These are phyloP conservation scores for Tolypocladium nubicola DNA, from an alignment of 2,329 filamentous ascomycete species.

Conservation along the genomic window DNA sequence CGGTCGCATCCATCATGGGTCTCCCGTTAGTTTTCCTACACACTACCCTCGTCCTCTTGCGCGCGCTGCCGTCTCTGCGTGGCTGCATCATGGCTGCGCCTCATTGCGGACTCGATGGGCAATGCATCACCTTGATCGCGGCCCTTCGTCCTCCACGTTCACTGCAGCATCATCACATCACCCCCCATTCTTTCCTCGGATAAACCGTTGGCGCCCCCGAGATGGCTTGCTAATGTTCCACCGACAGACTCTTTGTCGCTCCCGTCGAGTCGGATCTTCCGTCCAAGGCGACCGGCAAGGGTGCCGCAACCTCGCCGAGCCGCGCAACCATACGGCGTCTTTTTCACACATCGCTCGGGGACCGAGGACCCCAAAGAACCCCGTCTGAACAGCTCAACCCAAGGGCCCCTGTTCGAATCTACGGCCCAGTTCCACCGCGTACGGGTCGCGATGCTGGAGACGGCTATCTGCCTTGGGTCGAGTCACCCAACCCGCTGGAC, in stretches of 20 bases:
- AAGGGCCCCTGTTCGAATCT: conserved; percentile 15
- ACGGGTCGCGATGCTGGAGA: conserved; percentile 7
- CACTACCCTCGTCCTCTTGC: too few species aligned
- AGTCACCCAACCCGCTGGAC: conserved; percentile 6
- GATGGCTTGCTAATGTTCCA: conserved; percentile 6
- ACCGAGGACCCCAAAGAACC: not conserved
- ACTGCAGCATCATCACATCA: not conserved
- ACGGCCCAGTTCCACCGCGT: conserved; percentile 15
- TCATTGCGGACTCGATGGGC: not conserved
- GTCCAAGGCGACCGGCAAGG: conserved; percentile 22
- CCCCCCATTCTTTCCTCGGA: not conserved
- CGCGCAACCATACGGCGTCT: conserved; percentile 31
- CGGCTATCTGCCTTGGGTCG: conserved; percentile 11
- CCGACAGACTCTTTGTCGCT: conserved; percentile 32
- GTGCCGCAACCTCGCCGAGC: conserved; percentile 15
- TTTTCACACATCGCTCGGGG: conserved; percentile 9
- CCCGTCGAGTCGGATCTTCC: conserved; percentile 33
- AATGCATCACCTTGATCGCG: not conserved
- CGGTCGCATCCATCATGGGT: conserved; percentile 24
- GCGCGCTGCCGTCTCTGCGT: not conserved
- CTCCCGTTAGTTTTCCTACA: conserved; percentile 32
- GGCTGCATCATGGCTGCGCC: not conserved
- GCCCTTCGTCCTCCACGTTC: not conserved
- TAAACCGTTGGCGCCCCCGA: not conserved
- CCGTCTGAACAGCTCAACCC: conserved; percentile 15